Evolutionary conservation across 768 basidiomycete genomes (phyloP), one percentile per base, ranked within the genome.

Genomic region (Hericium alpestre): DNA sequence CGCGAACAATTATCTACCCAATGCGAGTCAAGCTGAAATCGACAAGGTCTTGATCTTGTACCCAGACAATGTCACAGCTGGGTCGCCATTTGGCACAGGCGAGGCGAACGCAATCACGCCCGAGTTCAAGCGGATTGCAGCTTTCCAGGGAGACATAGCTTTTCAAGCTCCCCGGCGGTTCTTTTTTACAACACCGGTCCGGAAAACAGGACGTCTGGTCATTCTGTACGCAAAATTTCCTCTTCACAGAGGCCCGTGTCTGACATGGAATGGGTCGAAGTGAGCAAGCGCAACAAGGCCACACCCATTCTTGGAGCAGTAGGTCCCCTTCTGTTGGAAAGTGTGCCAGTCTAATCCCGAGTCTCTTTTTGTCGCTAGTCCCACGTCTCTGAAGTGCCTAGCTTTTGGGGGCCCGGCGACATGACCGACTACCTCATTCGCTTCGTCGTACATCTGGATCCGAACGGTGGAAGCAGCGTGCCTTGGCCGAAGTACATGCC

Each of bases 41-140:
- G 41, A 55, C 9, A 15, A 56, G n/a, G 38, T 65, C 2, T 47
- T 60, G 23, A 16, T 25, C 10, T 43, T 59, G 5, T 65, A 65
- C 49, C 58, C 61, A n/a, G 53, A 51, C 18, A 55, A 64, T 46
- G 25, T 46, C 51, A 27, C 62, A 15, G 39, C 64, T 52, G 69
- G 69, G 0, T 69, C 67, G 13, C 69, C 69, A 4, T 70, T 64
- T 46, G 62, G 61, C 11, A 66, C 71, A 4, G 68, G 66, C 38
- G 8, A 13, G 2, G 18, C 41, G 12, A 48, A 59, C 46, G 32
- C 51, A 6, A 7, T 41, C 47, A 73, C 73, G 3, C 73, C 74
- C 3, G 51, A 76, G 60, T 75, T 65, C 61, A 76, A 75, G 57
- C 70, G 76, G 3, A 57, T 74, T 7, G 69, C 74, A 1, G 71